Evolutionary conservation across 2,329 filamentous ascomycete species (phyloP), one percentile per base, ranked within the genome.

Genomic region (Aspergillus sp.): DNA sequence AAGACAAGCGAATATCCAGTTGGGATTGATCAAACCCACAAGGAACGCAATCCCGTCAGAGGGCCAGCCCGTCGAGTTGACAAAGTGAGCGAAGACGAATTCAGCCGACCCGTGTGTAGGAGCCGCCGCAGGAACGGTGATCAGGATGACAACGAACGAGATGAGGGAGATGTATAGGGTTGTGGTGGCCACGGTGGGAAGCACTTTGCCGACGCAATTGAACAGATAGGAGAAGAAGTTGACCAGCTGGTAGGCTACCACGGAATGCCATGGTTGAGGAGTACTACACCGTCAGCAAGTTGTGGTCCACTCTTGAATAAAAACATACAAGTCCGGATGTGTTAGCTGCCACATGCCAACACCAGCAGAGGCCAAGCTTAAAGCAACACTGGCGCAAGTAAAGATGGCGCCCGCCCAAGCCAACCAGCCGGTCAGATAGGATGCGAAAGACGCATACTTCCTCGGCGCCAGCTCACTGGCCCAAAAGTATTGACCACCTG

Each of bases 401-500:
- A 84, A 85, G 58, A 85, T 79, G 11, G 78, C 77, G 2, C 82
- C 82, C 11, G 81, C 79, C 78, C 81, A 85, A 2, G 80, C 81
- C 56, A 84, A 77, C 76, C 80, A 84, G 6, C 81, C 81, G 1
- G 79, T 82, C 48, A 81, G 58, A 59, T 82, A 83, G 6, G 77
- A 79, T 5, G 79, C 76, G 60, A 82, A 75, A 21, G 77, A 76
- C 1, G 78, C 75, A 60, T 77, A 81, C 56, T 70, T 75, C 59
- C 70, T 77, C 1, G 81, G 79, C 0, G 80, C 78, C 63, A 83
- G 66, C 60, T 81, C 77, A 54, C 76, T 78, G 4, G 81, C 78
- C 80, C 80, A 83, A 62, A 81, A 83, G 65, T 83, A 83, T 66
- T 83, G 79, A 0, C 81, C 81, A 11, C 81, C 81, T 7, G 81